Evolutionary conservation across 1,139 yeast species (phyloP).

Genomic region (Diutina catenulata): DNA sequence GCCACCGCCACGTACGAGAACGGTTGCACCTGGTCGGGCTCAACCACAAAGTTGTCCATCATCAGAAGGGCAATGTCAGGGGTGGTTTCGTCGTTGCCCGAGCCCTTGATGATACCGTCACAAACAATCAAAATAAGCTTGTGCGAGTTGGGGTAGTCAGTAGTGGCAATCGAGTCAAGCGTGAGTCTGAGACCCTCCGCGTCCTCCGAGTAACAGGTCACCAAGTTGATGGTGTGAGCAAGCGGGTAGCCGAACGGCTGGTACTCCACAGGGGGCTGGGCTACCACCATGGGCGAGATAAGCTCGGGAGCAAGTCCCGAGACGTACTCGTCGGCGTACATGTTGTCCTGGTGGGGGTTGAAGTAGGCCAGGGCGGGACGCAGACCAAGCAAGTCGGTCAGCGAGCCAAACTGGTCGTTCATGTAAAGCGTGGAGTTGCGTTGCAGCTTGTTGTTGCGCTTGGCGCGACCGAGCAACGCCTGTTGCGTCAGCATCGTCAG

Average conservation of each 20-base stretch:
- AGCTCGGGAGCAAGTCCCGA: constrained; percentile 56
- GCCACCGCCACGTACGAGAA: constrained; percentile 92
- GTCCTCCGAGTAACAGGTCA: constrained; percentile 93
- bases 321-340: constrained; percentile 11
- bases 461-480: constrained; percentile 21
- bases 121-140: constrained; percentile 75
- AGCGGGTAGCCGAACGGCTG: constrained; percentile 85
- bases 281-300: constrained; percentile 59
- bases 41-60: constrained; percentile 75
- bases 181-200: constrained; percentile 78
- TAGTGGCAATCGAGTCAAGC: constrained; percentile 80
- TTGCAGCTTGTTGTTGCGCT: constrained; percentile 10
- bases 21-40: constrained; percentile 64
- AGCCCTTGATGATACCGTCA: constrained; percentile 90
- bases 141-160: constrained; percentile 92
- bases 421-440: constrained; percentile 15
- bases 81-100: constrained; percentile 77
- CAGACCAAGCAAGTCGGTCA: constrained; percentile 24
- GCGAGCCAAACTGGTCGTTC: constrained; percentile 21
- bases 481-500: constrained; percentile 51
- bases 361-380: constrained; percentile 26
- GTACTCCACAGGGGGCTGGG: constrained; percentile 84
- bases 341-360: constrained; percentile 22
- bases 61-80: constrained; percentile 80
- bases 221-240: constrained; percentile 72